Evolutionary conservation across 164 flowering plant species (phyloP).

Genomic region (Vitis rotundifolia): DNA sequence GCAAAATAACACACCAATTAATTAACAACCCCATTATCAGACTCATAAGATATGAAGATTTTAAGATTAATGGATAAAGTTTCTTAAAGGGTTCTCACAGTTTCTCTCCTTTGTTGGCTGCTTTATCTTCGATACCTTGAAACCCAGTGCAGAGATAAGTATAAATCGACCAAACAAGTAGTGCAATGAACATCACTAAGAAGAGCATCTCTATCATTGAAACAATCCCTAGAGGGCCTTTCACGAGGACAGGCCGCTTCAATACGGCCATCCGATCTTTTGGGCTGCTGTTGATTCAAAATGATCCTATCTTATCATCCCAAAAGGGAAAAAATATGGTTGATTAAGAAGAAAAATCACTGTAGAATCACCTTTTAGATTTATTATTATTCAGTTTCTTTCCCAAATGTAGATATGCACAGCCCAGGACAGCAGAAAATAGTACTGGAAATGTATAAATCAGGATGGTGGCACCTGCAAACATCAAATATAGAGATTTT

Average conservation of each 20-base stretch:
- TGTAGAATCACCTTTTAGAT: slow-evolving; percentile 22
- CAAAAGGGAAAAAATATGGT: neutral
- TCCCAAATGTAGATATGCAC: slow-evolving; percentile 64
- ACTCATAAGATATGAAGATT: too few species aligned
- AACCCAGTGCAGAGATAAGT: slow-evolving; percentile 39
- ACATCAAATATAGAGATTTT: too few species aligned
- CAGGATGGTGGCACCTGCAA: slow-evolving; percentile 41
- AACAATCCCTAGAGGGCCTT: slow-evolving; percentile 80
- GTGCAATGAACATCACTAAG: slow-evolving; percentile 64
- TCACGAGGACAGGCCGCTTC: slow-evolving; percentile 56
- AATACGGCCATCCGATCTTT: slow-evolving; percentile 15
- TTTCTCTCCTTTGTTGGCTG: slow-evolving; percentile 26
- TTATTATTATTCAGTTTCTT: slow-evolving; percentile 21
- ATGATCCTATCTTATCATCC: neutral
- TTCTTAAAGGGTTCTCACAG: slow-evolving; percentile 31
- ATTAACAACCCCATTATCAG: too few species aligned
- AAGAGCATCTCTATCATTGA: slow-evolving; percentile 52
- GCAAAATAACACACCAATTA: neutral
- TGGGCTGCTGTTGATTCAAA: slow-evolving; percentile 7
- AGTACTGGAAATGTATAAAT: slow-evolving; percentile 56
- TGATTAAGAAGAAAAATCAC: too few species aligned
- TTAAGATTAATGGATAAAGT: neutral
- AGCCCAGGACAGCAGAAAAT: slow-evolving; percentile 52
- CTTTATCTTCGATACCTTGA: slow-evolving; percentile 20
- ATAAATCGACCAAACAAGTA: slow-evolving; percentile 63